These are phyloP conservation scores for Cornus kousa DNA, from an alignment of 148 eudicot species.

Conservation along the genomic window DNA sequence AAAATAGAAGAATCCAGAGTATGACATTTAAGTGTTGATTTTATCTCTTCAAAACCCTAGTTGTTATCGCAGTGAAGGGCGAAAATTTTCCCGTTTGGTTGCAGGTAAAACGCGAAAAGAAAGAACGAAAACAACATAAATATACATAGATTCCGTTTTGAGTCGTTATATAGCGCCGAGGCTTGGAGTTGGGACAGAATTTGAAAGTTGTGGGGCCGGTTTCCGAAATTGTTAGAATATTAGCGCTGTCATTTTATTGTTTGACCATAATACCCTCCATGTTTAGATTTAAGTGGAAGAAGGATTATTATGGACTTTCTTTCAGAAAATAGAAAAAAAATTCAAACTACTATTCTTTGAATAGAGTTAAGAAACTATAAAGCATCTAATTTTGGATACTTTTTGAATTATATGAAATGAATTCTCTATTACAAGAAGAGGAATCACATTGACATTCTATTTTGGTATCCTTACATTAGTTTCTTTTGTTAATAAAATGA, in stretches of 20 bases:
- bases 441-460: neutral
- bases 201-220: conserved; percentile 10
- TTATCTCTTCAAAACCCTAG: conserved; percentile 14
- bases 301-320: neutral
- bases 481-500: no score
- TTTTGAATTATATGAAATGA: no score
- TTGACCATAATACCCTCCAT: neutral
- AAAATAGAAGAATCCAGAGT: conserved; percentile 10
- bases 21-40: conserved; percentile 11
- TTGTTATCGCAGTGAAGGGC: conserved; percentile 4
- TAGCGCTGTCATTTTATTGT: neutral
- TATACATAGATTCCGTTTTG: no score
- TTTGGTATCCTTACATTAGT: no score
- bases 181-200: neutral
- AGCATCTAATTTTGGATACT: no score
- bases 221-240: neutral
- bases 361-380: no score
- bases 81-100: conserved; percentile 10
- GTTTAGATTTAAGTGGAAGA: no score
- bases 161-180: conserved; percentile 6
- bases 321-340: no score
- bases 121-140: neutral
- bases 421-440: no score
- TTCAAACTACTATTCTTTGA: no score
- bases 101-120: neutral